phyloP scores from a whole-genome alignment of 148 eudicot genomes.

The Spergularia marina region DNA sequence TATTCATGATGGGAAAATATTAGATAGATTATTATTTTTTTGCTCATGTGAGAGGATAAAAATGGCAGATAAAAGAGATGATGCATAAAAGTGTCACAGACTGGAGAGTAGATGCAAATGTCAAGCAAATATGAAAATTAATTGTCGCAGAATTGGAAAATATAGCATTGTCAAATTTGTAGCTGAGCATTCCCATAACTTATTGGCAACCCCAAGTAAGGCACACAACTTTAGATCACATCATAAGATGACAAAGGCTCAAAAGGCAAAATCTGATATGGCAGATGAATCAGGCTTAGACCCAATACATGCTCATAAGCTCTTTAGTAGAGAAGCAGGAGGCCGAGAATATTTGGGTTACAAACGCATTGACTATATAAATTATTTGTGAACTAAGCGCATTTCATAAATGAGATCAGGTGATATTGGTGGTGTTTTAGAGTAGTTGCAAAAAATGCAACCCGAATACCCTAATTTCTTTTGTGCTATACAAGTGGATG shows the following conservation, averaged over 20 bases:
- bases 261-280: background rate
- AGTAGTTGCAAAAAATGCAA: conserved; percentile 15
- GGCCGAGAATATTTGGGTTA: conserved; percentile 9
- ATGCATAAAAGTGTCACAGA: background rate
- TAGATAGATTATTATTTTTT: background rate
- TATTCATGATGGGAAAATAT: too few relatives aligned
- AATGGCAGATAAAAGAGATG: background rate
- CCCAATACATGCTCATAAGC: background rate
- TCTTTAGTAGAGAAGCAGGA: background rate
- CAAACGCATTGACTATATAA: background rate
- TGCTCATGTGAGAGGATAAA: background rate
- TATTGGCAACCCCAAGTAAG: background rate
- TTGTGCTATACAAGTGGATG: conserved; percentile 22
- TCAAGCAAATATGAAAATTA: background rate
- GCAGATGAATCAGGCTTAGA: background rate
- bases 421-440: conserved; percentile 15
- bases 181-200: background rate
- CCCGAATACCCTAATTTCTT: conserved; percentile 17
- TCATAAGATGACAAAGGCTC: background rate
- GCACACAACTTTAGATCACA: background rate
- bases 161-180: background rate
- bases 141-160: background rate
- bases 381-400: background rate
- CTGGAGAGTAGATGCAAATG: background rate
- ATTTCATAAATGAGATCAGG: background rate